phyloP scores from a whole-genome alignment of 805 yeast genomes.

The Danielia oregonensis region DNA sequence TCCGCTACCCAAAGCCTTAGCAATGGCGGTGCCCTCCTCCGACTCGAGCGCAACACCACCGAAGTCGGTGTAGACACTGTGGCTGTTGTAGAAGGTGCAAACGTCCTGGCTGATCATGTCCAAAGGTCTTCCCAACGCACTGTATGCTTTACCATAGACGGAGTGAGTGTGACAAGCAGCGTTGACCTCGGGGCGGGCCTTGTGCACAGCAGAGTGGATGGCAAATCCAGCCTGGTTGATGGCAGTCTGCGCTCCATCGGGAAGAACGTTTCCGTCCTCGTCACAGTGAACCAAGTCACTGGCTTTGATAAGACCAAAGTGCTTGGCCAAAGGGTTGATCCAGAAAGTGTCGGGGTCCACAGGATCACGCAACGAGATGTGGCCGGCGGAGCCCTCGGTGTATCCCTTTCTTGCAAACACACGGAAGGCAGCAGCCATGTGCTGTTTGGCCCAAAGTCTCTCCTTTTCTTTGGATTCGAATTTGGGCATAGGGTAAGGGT shows the following conservation, averaged over 20 bases:
- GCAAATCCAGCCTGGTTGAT: conserved; percentile 12
- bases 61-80: conserved; percentile 6
- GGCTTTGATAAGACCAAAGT: conserved; percentile 9
- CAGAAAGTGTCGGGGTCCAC: conserved; percentile 11
- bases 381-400: conserved; percentile 11
- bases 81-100: conserved; percentile 7
- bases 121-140: conserved; percentile 6
- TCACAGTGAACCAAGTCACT: conserved; percentile 9
- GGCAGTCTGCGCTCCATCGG: conserved; percentile 9
- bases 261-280: conserved; percentile 4
- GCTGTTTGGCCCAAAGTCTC: conserved; percentile 7
- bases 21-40: conserved; percentile 8
- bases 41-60: conserved; percentile 12
- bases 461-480: conserved; percentile 5
- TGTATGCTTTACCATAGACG: conserved; percentile 8
- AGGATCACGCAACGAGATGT: conserved; percentile 10
- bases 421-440: conserved; percentile 7
- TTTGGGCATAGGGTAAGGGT: conserved; percentile 7
- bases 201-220: conserved; percentile 8
- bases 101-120: conserved; percentile 11
- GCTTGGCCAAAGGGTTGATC: conserved; percentile 11
- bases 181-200: conserved; percentile 9
- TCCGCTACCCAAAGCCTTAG: conserved; percentile 6
- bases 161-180: conserved; percentile 13
- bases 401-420: conserved; percentile 10